Evolutionary conservation across 1,284 basidiomycete genomes (phyloP).

Genomic region (Hypsizygus ulmarius): DNA sequence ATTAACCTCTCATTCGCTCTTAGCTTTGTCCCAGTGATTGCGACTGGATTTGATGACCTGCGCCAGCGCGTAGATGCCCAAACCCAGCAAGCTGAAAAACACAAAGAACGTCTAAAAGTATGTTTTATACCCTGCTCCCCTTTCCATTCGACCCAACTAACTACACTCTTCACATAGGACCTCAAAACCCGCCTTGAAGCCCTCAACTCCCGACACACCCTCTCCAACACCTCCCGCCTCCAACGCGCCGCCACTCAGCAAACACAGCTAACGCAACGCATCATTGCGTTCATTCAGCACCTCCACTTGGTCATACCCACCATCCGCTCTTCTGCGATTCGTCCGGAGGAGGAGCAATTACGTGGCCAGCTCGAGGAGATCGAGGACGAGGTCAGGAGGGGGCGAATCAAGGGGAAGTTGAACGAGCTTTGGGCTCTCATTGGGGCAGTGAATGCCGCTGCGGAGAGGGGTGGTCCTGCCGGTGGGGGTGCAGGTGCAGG

Average conservation of each 20-base stretch:
- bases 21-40: constrained; percentile 82
- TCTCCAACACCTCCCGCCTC: constrained; percentile 70
- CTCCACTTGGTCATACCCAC: constrained; percentile 79
- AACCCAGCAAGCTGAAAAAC: constrained; percentile 62
- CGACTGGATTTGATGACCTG: constrained; percentile 80
- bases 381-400: constrained; percentile 68
- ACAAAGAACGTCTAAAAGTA: constrained; percentile 65
- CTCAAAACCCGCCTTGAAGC: constrained; percentile 63
- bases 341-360: constrained; percentile 80
- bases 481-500: constrained; percentile 38
- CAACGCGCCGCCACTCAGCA: constrained; percentile 66
- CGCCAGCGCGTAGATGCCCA: constrained; percentile 82
- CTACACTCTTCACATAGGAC: constrained; percentile 43
- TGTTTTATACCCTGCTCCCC: constrained; percentile 1
- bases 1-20: constrained; percentile 7
- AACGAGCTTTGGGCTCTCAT: constrained; percentile 86
- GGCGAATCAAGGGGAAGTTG: constrained; percentile 70
- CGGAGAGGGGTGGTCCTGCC: constrained; percentile 49
- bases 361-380: constrained; percentile 70
- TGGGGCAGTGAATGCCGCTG: constrained; percentile 69
- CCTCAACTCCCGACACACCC: constrained; percentile 64
- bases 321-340: constrained; percentile 72
- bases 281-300: constrained; percentile 73
- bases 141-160: not conserved
- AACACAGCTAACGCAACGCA: constrained; percentile 71